phyloP scores from a whole-genome alignment of 1,284 basidiomycete species.

The Amylostereum areolatum region DNA sequence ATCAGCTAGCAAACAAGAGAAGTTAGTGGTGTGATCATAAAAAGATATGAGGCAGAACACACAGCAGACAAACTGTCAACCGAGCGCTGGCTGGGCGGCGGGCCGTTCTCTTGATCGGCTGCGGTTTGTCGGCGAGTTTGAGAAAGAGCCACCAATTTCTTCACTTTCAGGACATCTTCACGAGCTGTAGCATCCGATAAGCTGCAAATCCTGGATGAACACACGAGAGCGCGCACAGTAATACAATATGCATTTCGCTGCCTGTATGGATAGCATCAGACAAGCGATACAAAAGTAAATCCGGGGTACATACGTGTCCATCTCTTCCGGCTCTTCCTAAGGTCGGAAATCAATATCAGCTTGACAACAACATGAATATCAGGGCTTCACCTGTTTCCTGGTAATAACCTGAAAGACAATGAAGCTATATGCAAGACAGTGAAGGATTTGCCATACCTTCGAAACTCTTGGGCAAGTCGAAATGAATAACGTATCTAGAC shows the following conservation, averaged over 20 bases:
- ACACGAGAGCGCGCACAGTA: conserved; percentile 51
- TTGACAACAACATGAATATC: not conserved
- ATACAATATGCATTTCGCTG: conserved; percentile 75
- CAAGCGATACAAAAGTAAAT: not conserved
- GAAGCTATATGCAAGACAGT: not conserved
- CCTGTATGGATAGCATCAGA: conserved; percentile 33
- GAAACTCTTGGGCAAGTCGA: conserved; percentile 77
- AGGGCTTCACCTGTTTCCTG: conserved; percentile 72
- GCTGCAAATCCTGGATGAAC: not conserved
- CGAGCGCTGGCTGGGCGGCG: conserved; percentile 60
- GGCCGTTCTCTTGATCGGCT: conserved; percentile 38
- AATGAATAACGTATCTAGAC: conserved; percentile 66
- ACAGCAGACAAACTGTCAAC: conserved; percentile 64
- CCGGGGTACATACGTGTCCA: conserved; percentile 48
- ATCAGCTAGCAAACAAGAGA: conserved; percentile 44
- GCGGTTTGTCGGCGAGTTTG: conserved; percentile 37
- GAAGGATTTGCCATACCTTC: conserved; percentile 49
- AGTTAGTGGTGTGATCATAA: not conserved
- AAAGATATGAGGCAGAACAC: conserved; percentile 15
- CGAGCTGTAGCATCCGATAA: conserved; percentile 45
- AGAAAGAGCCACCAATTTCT: conserved; percentile 43
- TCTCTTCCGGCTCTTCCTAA: conserved; percentile 80
- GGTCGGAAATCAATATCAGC: not conserved
- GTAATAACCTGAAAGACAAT: conserved; percentile 60
- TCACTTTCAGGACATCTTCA: conserved; percentile 62